A percentile compares a stretch with the other conserved stretches of the same genome.
These are phyloP conservation scores for Saccharomyces jurei DNA, from an alignment of 805 yeast genomes.

Conservation along the genomic window DNA sequence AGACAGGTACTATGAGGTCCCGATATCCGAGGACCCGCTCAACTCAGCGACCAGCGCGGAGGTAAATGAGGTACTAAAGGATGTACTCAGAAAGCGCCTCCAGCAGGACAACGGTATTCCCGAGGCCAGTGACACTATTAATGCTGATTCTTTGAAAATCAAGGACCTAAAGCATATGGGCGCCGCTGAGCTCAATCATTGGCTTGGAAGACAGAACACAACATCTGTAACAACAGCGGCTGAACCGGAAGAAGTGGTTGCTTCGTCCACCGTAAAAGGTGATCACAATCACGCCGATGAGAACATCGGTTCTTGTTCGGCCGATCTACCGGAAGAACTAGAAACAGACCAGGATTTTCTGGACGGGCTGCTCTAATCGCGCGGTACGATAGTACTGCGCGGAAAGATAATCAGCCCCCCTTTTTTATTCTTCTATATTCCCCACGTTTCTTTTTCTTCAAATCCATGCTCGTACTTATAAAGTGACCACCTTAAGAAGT, in stretches of 20 bases:
- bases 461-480: neutral
- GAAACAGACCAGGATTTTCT: slow-evolving; percentile 22
- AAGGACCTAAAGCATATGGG: slow-evolving; percentile 18
- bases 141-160: slow-evolving; percentile 8
- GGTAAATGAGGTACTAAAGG: slow-evolving; percentile 9
- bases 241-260: neutral
- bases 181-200: slow-evolving; percentile 12
- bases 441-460: neutral
- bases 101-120: slow-evolving; percentile 1
- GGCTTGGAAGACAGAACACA: slow-evolving; percentile 7
- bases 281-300: neutral
- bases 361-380: slow-evolving; percentile 17
- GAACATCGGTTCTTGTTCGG: neutral
- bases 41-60: slow-evolving; percentile 8
- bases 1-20: slow-evolving; percentile 20
- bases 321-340: slow-evolving; percentile 16
- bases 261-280: neutral
- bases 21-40: slow-evolving; percentile 6
- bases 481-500: neutral
- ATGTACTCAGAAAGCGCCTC: slow-evolving; percentile 5
- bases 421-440: neutral
- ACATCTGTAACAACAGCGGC: neutral
- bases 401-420: slow-evolving; percentile 3
- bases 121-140: neutral
- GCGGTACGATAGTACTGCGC: neutral